A percentile compares a stretch with the other conserved stretches of the same genome.
phyloP scores from a whole-genome alignment of 495 filamentous ascomycete species.

The Lophiotrema nucula region DNA sequence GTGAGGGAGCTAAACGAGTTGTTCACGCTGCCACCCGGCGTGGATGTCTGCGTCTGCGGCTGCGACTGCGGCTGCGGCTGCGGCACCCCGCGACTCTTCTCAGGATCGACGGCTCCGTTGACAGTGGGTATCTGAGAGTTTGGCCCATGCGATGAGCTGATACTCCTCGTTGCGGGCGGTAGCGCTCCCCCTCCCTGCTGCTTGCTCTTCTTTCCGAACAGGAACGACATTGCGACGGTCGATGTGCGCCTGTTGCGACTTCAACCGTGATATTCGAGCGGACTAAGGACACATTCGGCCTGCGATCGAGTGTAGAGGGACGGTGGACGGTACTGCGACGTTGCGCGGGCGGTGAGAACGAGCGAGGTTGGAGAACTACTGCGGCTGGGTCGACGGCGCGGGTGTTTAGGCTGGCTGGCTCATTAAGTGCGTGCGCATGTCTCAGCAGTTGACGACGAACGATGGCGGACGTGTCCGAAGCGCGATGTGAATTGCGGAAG shows the following conservation, averaged over 20 bases:
- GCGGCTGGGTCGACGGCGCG: too few species aligned
- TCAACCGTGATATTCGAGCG: constrained; percentile 10
- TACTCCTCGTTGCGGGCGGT: constrained; percentile 55
- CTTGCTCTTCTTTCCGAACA: constrained; percentile 68
- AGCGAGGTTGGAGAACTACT: too few species aligned
- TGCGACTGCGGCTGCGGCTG: too few species aligned
- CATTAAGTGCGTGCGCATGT: not conserved
- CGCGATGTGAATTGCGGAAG: too few species aligned
- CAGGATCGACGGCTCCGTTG: constrained; percentile 35
- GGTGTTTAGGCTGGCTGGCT: too few species aligned
- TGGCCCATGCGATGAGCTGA: constrained; percentile 41
- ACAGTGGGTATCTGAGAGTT: constrained; percentile 38
- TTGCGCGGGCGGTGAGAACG: too few species aligned
- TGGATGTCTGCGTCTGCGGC: constrained; percentile 57
- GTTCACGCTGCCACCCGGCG: constrained; percentile 63
- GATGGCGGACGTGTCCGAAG: constrained; percentile 15
- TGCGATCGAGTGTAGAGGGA: too few species aligned
- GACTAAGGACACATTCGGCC: constrained; percentile 27
- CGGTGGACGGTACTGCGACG: too few species aligned
- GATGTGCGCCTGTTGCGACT: constrained; percentile 15
- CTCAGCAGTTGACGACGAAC: not conserved
- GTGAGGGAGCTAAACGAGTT: constrained; percentile 60
- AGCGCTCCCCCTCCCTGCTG: constrained; percentile 52
- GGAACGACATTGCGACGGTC: constrained; percentile 64
- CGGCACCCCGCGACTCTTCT: constrained; percentile 41